Base-by-base conservation (phyloP, 192 early-diverging fungal species). In the Coemansia sp. region DNA sequence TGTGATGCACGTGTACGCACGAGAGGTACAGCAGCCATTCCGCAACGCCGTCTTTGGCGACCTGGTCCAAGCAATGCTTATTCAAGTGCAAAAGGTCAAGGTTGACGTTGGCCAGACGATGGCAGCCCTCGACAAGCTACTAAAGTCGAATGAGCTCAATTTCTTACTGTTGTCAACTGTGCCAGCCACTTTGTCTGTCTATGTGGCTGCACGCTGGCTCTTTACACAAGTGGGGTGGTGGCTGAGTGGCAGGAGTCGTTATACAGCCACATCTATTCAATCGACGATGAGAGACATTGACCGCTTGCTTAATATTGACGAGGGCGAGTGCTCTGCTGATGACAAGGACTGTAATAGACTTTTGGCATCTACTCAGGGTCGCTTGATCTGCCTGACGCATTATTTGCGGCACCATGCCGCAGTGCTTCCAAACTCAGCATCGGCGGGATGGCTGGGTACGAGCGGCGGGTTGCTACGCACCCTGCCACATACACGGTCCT, bases 131-230 rank as follows among this genome's bases (percentile, higher is more conserved):
- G 94, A 97, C 73, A 94, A 96, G 67, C 85, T 97, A 21, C 86
- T 97, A 53, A 89, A 90, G 62, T 88, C 95, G 0, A 97, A 97
- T 73, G 95, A 97, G 69, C 88, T 97, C 61, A 97, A 97, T 62
- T 97, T 97, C 86, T 88, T 93, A 9, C 89, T 97, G 59, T 69
- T 97, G 57, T 92, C 90, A 1, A 84, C 92, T 1, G 84, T 91
- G 2, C 93, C 93, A 4, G 86, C 91, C 38, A 78, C 92, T 6
- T 33, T 89, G 45, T 62, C 89, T 3, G 67, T 86, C 1, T 89
- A 86, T 74, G 74, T 77, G 10, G 69, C 82, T 26, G 78, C 66
- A 1, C 53, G 55, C 16, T 82, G 81, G 69, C 40, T 82, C 21
- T 53, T 61, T 20, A 13, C 67, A 58, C 36, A 79, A 73, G 67